Conservation (phyloP, 208 protist genomes). For the Willaertia magna region DNA sequence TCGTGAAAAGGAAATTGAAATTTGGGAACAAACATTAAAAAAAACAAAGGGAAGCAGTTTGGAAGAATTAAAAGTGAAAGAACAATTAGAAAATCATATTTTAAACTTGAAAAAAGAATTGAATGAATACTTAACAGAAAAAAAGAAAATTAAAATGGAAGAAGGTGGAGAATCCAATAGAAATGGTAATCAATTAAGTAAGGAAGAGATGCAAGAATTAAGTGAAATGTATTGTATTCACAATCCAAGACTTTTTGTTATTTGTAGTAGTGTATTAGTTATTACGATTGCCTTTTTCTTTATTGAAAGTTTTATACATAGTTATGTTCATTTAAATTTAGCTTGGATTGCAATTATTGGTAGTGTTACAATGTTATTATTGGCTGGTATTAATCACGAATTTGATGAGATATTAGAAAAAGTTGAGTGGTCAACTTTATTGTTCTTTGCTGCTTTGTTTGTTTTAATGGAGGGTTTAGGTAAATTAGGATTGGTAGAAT, state of each 20-base stretch:
- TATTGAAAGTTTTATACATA: slow-evolving; percentile 11
- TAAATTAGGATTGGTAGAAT: slow-evolving; percentile 25
- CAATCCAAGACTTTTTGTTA: slow-evolving; percentile 23
- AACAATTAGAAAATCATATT: neutral
- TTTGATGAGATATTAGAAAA: slow-evolving; percentile 27
- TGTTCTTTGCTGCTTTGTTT: slow-evolving; percentile 41
- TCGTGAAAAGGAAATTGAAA: slow-evolving; percentile 6
- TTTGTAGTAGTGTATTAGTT: slow-evolving; percentile 23
- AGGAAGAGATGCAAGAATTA: neutral
- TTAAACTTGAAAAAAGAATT: neutral
- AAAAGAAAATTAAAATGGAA: no score
- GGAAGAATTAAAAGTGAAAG: neutral
- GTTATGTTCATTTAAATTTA: slow-evolving; percentile 22
- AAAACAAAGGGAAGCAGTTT: neutral
- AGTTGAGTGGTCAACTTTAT: slow-evolving; percentile 35
- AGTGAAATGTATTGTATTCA: slow-evolving; percentile 27
- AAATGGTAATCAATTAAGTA: neutral
- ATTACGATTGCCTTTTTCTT: slow-evolving; percentile 38
- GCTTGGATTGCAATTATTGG: slow-evolving; percentile 39
- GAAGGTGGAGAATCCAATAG: no score
- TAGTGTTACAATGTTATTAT: slow-evolving; percentile 22
- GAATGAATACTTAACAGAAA: neutral
- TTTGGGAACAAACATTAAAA: slow-evolving; percentile 3
- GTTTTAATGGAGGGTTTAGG: slow-evolving; percentile 31
- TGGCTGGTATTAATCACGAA: slow-evolving; percentile 19